Evolutionary conservation across 306 rosid genomes (phyloP).

Genomic region (Canavalia gladiata): DNA sequence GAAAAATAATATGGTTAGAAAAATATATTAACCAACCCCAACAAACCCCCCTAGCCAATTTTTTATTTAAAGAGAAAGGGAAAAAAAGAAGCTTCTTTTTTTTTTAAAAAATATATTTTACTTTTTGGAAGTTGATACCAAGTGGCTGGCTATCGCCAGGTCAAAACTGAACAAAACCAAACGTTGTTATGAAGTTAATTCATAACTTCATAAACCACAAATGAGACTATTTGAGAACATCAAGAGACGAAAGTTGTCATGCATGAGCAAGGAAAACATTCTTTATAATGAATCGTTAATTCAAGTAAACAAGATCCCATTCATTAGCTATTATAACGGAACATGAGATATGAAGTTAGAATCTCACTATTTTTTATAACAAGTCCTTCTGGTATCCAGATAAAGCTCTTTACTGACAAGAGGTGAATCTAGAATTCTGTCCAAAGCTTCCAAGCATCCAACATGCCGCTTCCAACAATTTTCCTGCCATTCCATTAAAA

Average conservation of each 20-base stretch:
- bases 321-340: conserved; percentile 5
- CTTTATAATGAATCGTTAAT: background rate
- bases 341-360: conserved; percentile 39
- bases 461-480: conserved; percentile 84
- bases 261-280: conserved; percentile 20
- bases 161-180: background rate
- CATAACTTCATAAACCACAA: background rate
- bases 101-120: background rate
- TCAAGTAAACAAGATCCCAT: conserved; percentile 17
- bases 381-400: conserved; percentile 42
- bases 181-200: too few species aligned
- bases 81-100: conserved; percentile 3
- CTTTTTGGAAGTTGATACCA: background rate
- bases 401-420: conserved; percentile 71
- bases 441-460: conserved; percentile 81
- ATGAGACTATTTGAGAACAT: background rate
- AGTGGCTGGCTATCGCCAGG: conserved; percentile 7
- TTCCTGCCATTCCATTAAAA: conserved; percentile 67
- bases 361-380: conserved; percentile 51
- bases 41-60: background rate
- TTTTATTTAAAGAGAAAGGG: background rate
- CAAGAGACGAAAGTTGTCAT: conserved; percentile 11
- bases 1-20: conserved; percentile 15
- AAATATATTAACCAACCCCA: conserved; percentile 25
- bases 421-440: conserved; percentile 73